Evolutionary conservation across 2,329 filamentous ascomycete species (phyloP), one percentile per base, ranked within the genome.

Genomic region (Hypomyces perniciosus): DNA sequence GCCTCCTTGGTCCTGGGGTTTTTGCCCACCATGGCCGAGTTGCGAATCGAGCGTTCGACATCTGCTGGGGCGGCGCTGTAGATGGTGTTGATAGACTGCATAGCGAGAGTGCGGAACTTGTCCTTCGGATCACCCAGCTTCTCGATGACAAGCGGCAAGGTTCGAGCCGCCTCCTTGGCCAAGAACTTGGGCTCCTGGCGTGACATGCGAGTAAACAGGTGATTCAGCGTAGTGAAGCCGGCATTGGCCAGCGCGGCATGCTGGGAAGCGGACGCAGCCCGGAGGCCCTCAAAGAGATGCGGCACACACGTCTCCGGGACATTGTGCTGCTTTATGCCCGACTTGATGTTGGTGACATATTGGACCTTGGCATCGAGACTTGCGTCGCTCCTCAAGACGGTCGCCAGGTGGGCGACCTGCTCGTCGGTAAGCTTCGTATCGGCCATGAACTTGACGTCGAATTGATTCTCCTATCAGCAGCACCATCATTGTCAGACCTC

Each of bases 41-140:
- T 90, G 58, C 88, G 84, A 52, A 96, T 81, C 59, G 84, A 80
- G 54, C 84, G 79, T 73, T 96, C 92, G 38, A 92, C 86, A 53
- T 96, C 90, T 40, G 73, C 66, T 2, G 83, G 80, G 13, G 83
- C 80, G 48, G 84, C 80, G 9, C 76, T 77, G 72, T 88, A 93
- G 52, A 96, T 75, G 47, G 93, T 93, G 30, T 79, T 79, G 52
- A 96, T 80, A 13, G 87, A 82, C 65, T 90, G 86, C 41, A 83
- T 75, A 12, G 90, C 88, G 52, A 91, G 77, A 31, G 77, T 72
- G 61, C 91, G 83, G 59, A 90, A 82, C 67, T 90, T 91, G 64
- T 96, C 91, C 67, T 92, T 92, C 57, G 82, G 81, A 65, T 96
- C 92, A 53, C 90, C 90, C 53, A 97, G 79, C 67, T 90, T 88